Evolutionary conservation across 148 eudicot species (phyloP).

Genomic region (Nyssa sinensis): DNA sequence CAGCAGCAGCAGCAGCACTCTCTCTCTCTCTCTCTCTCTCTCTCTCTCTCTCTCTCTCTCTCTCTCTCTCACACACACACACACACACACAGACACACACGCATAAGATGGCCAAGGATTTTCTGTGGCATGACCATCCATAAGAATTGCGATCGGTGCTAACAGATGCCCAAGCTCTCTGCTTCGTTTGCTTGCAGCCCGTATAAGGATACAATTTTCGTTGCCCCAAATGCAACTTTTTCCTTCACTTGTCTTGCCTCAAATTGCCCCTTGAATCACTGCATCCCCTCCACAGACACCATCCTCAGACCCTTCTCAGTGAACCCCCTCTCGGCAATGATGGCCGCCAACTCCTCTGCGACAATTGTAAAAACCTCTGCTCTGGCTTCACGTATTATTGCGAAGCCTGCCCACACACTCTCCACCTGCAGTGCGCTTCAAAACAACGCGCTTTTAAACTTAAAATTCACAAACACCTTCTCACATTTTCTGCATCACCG

Average conservation of each 20-base stretch:
- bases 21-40: no score
- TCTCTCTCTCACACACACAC: no score
- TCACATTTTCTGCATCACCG: neutral
- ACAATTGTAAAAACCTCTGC: neutral
- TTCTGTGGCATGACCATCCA: slow-evolving; percentile 10
- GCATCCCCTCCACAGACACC: slow-evolving; percentile 7
- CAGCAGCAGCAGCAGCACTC: no score
- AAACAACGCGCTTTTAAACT: neutral
- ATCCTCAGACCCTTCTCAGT: slow-evolving; percentile 1
- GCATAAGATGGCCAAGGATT: slow-evolving; percentile 11
- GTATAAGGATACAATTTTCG: slow-evolving; percentile 2
- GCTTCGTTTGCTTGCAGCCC: slow-evolving; percentile 9
- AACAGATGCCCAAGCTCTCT: neutral
- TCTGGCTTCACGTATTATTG: slow-evolving; percentile 11
- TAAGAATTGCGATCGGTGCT: neutral
- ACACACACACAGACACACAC: no score
- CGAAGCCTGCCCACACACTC: neutral
- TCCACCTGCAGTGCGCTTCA: slow-evolving; percentile 9
- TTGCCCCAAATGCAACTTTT: slow-evolving; percentile 9
- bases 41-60: no score
- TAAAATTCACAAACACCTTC: slow-evolving; percentile 11
- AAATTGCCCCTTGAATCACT: slow-evolving; percentile 7
- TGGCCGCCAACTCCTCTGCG: neutral
- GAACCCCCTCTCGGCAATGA: neutral
- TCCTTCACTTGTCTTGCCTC: slow-evolving; percentile 11